Conservation (phyloP, 441 rosid species). For the Arabidopsis lyrata region DNA sequence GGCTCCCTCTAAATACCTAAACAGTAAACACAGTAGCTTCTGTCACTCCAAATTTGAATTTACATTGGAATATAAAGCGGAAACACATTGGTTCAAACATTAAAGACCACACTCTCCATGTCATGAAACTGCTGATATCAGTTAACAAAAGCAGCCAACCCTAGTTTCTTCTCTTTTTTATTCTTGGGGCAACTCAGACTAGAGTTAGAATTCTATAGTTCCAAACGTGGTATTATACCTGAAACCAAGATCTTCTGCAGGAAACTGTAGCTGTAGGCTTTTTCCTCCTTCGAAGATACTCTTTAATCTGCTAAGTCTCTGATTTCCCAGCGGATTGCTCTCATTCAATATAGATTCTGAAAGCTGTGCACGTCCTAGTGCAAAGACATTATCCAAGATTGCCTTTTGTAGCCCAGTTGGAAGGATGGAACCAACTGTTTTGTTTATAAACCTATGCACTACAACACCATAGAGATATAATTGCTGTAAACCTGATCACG, state of each 20-base stretch:
- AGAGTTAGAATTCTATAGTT: constrained; percentile 13
- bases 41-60: constrained; percentile 11
- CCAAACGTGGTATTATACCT: constrained; percentile 56
- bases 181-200: not conserved
- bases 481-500: constrained; percentile 13
- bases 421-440: constrained; percentile 65
- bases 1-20: constrained; percentile 87
- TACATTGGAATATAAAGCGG: not conserved
- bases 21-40: constrained; percentile 19
- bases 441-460: constrained; percentile 72
- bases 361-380: constrained; percentile 87
- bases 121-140: not conserved
- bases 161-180: not conserved
- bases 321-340: constrained; percentile 76
- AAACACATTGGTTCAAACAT: constrained; percentile 18
- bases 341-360: constrained; percentile 77
- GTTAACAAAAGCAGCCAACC: constrained; percentile 12
- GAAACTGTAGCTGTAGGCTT: constrained; percentile 97
- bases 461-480: constrained; percentile 41
- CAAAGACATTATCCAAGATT: constrained; percentile 79
- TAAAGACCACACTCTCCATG: not conserved
- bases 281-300: constrained; percentile 85
- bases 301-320: constrained; percentile 78
- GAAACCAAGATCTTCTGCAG: constrained; percentile 99
- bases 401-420: constrained; percentile 79